Base-by-base conservation (phyloP, 2,329 filamentous ascomycete genomes). In the Alternaria postmessia region DNA sequence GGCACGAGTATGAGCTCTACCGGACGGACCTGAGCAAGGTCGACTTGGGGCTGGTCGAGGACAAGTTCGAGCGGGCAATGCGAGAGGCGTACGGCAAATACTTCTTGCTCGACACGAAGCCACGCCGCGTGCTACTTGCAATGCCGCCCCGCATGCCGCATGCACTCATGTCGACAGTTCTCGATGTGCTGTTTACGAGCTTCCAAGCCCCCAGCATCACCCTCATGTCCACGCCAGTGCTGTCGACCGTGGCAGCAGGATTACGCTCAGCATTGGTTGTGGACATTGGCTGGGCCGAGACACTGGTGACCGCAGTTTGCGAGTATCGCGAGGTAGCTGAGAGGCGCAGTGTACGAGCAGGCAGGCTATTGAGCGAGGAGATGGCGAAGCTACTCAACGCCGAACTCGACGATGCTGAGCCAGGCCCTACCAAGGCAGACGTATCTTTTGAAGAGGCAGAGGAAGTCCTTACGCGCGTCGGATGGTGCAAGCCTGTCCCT, bases 241-340 rank as follows among this genome's bases (percentile, higher is more conserved):
- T 95, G 78, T 84, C 88, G 2, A 84, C 90, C 7, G 86, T 94
- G 3, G 91, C 90, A 7, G 93, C 94, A 6, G 95, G 95, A 0
- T 82, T 96, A 41, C 88, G 95, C 14, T 92, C 92, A n/a, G 93
- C 90, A 1, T 78, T 99, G 42, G 88, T 98, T 0, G 84, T 99
- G 38, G 93, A 99, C 73, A 85, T 99, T 61, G 95, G 94, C 43
- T 99, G 95, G 95, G 86, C 89, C 42, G 95, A 98, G 78, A 96
- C 94, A 0, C 86, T 90, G 0, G 87, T 96, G 22, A 96, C 93
- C 0, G 91, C 89, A 6, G 85, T 98, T 7, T 98, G 94, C 74
- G 95, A 99, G 79, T 97, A 93, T 76, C 89, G 92, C 54, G 93
- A 96, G 75, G 87, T 97, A 1, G 83, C 85, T 16, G 88, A 87